These are phyloP conservation scores for Aspergillus bertholletiae DNA, from an alignment of 495 filamentous ascomycete species.

Conservation along the genomic window DNA sequence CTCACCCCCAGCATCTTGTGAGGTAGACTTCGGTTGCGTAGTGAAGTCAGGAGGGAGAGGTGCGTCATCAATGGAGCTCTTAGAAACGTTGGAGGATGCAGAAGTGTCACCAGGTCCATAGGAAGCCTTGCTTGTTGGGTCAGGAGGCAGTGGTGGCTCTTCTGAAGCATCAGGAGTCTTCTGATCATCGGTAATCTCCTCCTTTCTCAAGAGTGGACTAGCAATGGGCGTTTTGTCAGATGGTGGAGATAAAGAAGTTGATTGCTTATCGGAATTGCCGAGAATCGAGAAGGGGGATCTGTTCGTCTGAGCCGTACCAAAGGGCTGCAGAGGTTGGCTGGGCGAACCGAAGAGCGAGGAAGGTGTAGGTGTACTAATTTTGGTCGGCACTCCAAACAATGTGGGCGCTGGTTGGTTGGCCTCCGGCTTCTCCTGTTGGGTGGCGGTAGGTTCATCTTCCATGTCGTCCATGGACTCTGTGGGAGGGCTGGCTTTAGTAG, in stretches of 20 bases:
- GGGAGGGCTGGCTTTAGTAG: slow-evolving; percentile 26
- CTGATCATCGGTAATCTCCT: slow-evolving; percentile 13
- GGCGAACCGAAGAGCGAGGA: slow-evolving; percentile 36
- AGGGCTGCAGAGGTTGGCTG: slow-evolving; percentile 24
- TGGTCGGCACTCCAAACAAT: slow-evolving; percentile 37
- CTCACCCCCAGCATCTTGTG: slow-evolving; percentile 22
- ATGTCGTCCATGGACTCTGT: slow-evolving; percentile 36
- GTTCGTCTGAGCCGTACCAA: slow-evolving; percentile 28
- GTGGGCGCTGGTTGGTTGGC: slow-evolving; percentile 38
- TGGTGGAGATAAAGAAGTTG: slow-evolving; percentile 28
- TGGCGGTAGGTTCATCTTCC: slow-evolving; percentile 25
- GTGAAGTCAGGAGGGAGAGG: slow-evolving; percentile 63
- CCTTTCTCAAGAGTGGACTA: slow-evolving; percentile 21
- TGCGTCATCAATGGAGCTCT: slow-evolving; percentile 47
- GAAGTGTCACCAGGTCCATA: slow-evolving; percentile 67
- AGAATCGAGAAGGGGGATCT: slow-evolving; percentile 38
- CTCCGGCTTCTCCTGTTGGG: slow-evolving; percentile 16
- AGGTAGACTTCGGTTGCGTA: slow-evolving; percentile 21
- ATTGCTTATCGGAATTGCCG: slow-evolving; percentile 27
- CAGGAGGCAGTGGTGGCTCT: slow-evolving; percentile 70
- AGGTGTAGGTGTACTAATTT: slow-evolving; percentile 18
- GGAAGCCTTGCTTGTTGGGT: slow-evolving; percentile 64
- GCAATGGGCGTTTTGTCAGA: slow-evolving; percentile 36
- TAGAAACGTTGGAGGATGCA: slow-evolving; percentile 57
- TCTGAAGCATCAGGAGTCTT: slow-evolving; percentile 22